These are phyloP conservation scores for Aspergillus hancockii DNA, from an alignment of 495 filamentous ascomycete genomes.

Conservation along the genomic window DNA sequence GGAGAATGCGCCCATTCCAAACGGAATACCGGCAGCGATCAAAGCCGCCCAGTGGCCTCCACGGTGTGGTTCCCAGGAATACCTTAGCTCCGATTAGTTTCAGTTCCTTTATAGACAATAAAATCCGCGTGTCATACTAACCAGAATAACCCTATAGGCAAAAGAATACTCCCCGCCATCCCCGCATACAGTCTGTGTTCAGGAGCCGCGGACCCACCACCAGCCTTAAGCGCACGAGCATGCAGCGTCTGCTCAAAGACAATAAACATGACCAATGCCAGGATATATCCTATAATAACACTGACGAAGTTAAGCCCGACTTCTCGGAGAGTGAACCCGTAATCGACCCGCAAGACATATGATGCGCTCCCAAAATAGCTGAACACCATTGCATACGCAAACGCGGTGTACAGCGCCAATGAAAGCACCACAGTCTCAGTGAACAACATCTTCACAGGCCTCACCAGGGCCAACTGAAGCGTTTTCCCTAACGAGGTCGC, in stretches of 20 bases:
- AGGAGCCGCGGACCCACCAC: not conserved
- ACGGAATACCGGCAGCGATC: conserved; percentile 8
- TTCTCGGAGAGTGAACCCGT: conserved; percentile 3
- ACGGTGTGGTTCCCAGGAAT: conserved; percentile 4
- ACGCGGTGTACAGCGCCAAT: conserved; percentile 10
- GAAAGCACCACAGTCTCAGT: conserved; percentile 5
- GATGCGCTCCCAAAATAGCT: conserved; percentile 8
- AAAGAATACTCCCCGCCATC: conserved; percentile 7
- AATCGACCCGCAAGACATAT: not conserved
- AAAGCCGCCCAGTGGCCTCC: conserved; percentile 12
- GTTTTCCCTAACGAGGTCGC: not conserved
- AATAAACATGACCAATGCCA: conserved; percentile 3
- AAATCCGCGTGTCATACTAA: not conserved
- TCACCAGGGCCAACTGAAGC: not conserved
- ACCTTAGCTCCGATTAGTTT: not conserved
- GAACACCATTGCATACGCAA: conserved; percentile 11
- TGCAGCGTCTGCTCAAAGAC: conserved; percentile 4
- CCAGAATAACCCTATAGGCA: conserved; percentile 10
- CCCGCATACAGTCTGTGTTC: conserved; percentile 9
- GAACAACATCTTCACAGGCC: conserved; percentile 5
- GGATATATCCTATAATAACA: conserved; percentile 9
- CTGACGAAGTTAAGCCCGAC: conserved; percentile 5
- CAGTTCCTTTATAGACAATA: too few species aligned
- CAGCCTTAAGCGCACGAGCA: not conserved
- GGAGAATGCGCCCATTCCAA: conserved; percentile 10